Conservation (phyloP, 192 early-diverging fungal genomes). For the Coemansia sp. region DNA sequence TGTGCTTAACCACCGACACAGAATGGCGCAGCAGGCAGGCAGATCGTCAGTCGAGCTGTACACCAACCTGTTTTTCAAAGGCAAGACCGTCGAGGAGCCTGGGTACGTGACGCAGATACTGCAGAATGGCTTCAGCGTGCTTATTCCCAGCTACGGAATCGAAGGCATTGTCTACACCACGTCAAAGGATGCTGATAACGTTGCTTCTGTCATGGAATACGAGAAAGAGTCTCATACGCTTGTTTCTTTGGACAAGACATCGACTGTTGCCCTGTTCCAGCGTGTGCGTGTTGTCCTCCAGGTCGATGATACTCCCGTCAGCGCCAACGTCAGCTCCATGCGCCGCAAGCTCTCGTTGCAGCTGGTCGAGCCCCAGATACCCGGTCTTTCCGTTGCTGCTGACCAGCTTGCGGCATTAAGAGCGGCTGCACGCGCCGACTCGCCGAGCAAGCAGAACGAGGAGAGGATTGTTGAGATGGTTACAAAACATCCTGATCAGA, state of each 20-base stretch:
- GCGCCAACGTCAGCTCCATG: constrained; percentile 54
- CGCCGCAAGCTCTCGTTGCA: constrained; percentile 47
- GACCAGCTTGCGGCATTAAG: constrained; percentile 31
- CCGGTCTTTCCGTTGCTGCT: constrained; percentile 18
- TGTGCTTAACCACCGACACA: constrained; percentile 87
- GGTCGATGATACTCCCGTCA: constrained; percentile 50
- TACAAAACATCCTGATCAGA: constrained; percentile 43
- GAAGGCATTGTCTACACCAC: constrained; percentile 86
- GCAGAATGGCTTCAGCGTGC: constrained; percentile 92
- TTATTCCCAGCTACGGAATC: constrained; percentile 90
- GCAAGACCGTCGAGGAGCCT: constrained; percentile 81
- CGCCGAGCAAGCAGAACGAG: constrained; percentile 12
- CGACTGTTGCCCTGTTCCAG: constrained; percentile 42
- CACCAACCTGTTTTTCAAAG: constrained; percentile 96
- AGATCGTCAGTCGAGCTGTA: constrained; percentile 93
- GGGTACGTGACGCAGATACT: constrained; percentile 90
- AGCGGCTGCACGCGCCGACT: constrained; percentile 10
- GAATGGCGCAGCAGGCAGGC: constrained; percentile 94
- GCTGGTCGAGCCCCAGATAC: constrained; percentile 34
- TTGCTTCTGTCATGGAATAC: constrained; percentile 28
- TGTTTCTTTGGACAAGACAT: constrained; percentile 16
- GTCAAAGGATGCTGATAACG: constrained; percentile 13
- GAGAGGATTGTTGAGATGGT: constrained; percentile 37
- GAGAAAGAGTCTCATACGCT: constrained; percentile 36
- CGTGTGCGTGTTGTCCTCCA: constrained; percentile 44